These are phyloP conservation scores for Hysterium pulicare DNA, from an alignment of 2,329 filamentous ascomycete genomes.

Conservation along the genomic window DNA sequence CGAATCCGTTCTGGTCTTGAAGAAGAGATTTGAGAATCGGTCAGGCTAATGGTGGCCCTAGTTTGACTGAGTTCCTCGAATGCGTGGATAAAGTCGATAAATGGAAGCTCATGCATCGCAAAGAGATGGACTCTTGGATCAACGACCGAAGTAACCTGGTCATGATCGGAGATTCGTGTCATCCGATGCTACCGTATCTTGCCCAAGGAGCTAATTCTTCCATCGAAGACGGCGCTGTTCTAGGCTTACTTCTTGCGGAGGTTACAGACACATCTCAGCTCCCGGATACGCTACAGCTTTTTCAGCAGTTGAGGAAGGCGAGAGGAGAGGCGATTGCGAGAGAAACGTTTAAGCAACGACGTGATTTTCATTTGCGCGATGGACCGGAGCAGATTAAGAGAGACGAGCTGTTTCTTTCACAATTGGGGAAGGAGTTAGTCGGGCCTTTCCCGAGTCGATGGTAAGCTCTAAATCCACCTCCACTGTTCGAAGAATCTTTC, in stretches of 20 bases:
- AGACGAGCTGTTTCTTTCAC: slow-evolving; percentile 58
- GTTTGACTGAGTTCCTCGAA: slow-evolving; percentile 41
- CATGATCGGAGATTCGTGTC: slow-evolving; percentile 28
- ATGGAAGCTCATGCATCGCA: slow-evolving; percentile 63
- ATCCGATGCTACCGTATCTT: slow-evolving; percentile 34
- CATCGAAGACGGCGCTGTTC: slow-evolving; percentile 65
- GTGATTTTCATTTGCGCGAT: slow-evolving; percentile 37
- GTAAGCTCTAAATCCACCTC: too few species aligned
- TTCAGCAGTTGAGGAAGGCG: slow-evolving; percentile 7
- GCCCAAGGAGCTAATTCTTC: slow-evolving; percentile 58
- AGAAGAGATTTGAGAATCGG: too few species aligned
- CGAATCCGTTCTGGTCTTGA: slow-evolving; percentile 31
- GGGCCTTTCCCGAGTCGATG: too few species aligned
- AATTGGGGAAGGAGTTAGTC: slow-evolving; percentile 9
- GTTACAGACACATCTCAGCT: slow-evolving; percentile 6
- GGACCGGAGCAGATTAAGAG: slow-evolving; percentile 56
- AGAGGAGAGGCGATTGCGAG: too few species aligned
- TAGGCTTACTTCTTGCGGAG: slow-evolving; percentile 53
- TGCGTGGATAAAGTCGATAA: slow-evolving; percentile 61
- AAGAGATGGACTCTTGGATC: slow-evolving; percentile 36
- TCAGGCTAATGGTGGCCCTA: slow-evolving; percentile 5
- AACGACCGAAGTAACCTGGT: slow-evolving; percentile 55
- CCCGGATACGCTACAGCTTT: slow-evolving; percentile 3
- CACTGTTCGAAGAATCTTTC: too few species aligned
- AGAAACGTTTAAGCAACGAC: too few species aligned